Percentiles rank a stretch among this genome's conserved stretches.
Conservation (phyloP, 768 basidiomycete genomes). For the Gloeophyllum trabeum region DNA sequence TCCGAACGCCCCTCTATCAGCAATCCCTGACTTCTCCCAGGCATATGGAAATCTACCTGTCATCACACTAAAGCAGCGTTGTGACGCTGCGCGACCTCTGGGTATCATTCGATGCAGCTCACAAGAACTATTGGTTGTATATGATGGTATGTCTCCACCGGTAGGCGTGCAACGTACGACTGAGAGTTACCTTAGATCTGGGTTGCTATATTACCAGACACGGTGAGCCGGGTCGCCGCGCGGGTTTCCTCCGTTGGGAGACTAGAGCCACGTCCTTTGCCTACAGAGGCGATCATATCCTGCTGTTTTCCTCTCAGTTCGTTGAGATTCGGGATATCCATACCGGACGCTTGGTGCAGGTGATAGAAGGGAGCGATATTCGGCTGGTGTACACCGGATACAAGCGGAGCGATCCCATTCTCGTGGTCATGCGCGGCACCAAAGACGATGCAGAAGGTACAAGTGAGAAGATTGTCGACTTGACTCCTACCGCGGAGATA, state of each 20-base stretch:
- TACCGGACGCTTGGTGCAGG: slow-evolving; percentile 67
- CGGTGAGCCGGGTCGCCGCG: slow-evolving; percentile 51
- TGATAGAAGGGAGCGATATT: slow-evolving; percentile 66
- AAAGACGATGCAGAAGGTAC: slow-evolving; percentile 44
- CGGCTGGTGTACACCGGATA: slow-evolving; percentile 45
- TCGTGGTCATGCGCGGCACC: slow-evolving; percentile 54
- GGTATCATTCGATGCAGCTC: slow-evolving; percentile 49
- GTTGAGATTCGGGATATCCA: slow-evolving; percentile 60
- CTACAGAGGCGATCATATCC: slow-evolving; percentile 46
- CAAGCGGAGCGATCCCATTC: slow-evolving; percentile 33
- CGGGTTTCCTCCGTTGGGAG: slow-evolving; percentile 72
- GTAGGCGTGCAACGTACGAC: not conserved
- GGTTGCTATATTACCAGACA: slow-evolving; percentile 70
- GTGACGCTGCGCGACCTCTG: slow-evolving; percentile 48
- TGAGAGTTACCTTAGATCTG: slow-evolving; percentile 30
- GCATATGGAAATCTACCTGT: slow-evolving; percentile 27
- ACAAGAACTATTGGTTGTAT: slow-evolving; percentile 58
- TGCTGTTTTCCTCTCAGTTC: slow-evolving; percentile 67
- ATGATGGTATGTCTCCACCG: slow-evolving; percentile 43
- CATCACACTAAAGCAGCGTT: slow-evolving; percentile 42
- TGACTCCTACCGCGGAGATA: slow-evolving; percentile 59
- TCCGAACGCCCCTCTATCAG: slow-evolving; percentile 15
- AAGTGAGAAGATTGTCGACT: slow-evolving; percentile 55
- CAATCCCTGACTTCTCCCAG: slow-evolving; percentile 51
- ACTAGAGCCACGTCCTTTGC: slow-evolving; percentile 52